phyloP scores from a whole-genome alignment of 768 basidiomycete genomes.

The Cystobasidium onofrii region DNA sequence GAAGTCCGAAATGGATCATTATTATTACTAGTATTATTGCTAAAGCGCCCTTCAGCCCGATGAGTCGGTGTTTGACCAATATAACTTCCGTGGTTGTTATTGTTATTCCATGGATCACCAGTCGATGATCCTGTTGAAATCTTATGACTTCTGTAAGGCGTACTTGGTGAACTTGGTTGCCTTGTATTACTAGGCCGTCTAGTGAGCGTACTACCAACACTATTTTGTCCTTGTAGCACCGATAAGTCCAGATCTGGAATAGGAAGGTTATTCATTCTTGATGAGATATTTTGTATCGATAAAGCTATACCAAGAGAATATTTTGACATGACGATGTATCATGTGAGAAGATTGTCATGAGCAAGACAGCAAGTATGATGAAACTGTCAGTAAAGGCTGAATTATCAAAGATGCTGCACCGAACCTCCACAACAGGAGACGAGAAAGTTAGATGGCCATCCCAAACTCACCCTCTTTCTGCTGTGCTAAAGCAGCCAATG shows the following conservation, averaged over 20 bases:
- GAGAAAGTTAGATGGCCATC: not conserved
- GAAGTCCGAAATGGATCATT: not conserved
- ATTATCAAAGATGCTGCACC: too few relatives aligned
- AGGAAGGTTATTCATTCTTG: not conserved
- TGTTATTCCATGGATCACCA: not conserved
- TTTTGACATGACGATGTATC: too few relatives aligned
- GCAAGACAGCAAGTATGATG: too few relatives aligned
- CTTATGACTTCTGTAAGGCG: not conserved
- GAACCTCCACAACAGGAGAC: too few relatives aligned
- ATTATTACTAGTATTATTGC: too few relatives aligned
- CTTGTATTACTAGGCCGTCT: not conserved
- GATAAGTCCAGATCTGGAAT: constrained; percentile 10
- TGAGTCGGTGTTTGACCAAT: too few relatives aligned
- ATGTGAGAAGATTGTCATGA: not conserved
- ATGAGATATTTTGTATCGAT: not conserved
- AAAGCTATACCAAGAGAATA: not conserved
- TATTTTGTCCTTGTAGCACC: not conserved
- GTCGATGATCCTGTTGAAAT: not conserved
- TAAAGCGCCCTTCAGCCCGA: too few relatives aligned
- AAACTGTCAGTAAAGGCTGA: too few relatives aligned
- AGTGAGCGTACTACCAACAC: not conserved
- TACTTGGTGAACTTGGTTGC: not conserved
- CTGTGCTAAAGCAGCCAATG: constrained; percentile 11
- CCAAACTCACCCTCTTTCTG: constrained; percentile 16
- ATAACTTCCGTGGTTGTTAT: not conserved